These are phyloP conservation scores for Dictyostelium brefeldianum DNA, from an alignment of 78 protist genomes.

Conservation along the genomic window DNA sequence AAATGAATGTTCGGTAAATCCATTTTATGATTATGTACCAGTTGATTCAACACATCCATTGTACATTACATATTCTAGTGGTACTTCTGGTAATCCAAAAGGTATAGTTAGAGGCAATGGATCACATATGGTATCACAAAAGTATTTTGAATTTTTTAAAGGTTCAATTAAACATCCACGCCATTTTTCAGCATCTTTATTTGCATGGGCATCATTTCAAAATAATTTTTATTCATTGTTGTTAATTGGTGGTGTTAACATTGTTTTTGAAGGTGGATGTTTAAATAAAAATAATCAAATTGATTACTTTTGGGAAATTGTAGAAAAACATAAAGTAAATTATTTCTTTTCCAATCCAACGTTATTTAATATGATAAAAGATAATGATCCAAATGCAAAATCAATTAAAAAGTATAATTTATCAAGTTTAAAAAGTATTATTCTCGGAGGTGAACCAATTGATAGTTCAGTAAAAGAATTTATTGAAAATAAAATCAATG, in stretches of 20 bases:
- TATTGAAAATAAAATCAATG: background rate
- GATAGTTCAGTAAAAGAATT: background rate
- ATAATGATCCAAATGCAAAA: background rate
- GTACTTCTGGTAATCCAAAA: constrained; percentile 38
- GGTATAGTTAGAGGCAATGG: constrained; percentile 38
- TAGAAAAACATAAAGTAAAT: constrained; percentile 35
- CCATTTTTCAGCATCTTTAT: background rate
- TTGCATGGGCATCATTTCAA: constrained; percentile 73
- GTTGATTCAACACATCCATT: background rate
- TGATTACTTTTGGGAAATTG: constrained; percentile 39
- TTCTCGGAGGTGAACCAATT: background rate
- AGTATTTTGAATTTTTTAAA: background rate
- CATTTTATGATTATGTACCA: background rate
- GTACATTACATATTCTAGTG: background rate
- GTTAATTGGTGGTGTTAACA: constrained; percentile 17
- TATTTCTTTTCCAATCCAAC: background rate
- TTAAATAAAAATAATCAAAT: constrained; percentile 20
- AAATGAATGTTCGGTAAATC: background rate
- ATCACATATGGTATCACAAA: constrained; percentile 42
- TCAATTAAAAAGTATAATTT: background rate
- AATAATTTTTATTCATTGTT: background rate
- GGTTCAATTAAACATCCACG: background rate
- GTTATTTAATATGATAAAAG: constrained; percentile 21
- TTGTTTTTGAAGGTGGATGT: constrained; percentile 65
- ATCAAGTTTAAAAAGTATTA: background rate